Base-by-base conservation (phyloP, 2,329 filamentous ascomycete genomes). In the Trichoderma harzianum region DNA sequence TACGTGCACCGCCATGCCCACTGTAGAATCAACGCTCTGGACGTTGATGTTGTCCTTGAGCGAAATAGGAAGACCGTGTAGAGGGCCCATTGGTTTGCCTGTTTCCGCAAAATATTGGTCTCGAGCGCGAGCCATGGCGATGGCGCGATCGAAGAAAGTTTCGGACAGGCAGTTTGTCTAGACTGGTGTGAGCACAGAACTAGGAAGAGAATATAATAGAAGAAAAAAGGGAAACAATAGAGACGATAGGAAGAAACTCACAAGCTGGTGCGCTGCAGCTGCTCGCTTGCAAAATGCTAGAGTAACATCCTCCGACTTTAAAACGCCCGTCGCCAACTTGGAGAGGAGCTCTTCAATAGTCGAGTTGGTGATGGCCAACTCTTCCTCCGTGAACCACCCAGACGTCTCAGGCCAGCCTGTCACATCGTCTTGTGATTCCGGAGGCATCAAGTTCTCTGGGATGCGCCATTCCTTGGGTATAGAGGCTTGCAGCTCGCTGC, bases 31-130 rank as follows among this genome's bases (percentile, higher is more conserved):
- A 14, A 89, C 83, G 7, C 89, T 89, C 2, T 79, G 78, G 16
- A 92, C 81, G 72, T 92, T 86, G 83, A 93, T 91, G 76, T 91
- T 90, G 80, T 93, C 91, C 76, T 94, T 94, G 61, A 94, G 84
- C 0, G 90, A 89, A 34, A 91, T 80, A 3, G 89, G 89, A 1
- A 91, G 82, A 72, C 78, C 92, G 78, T 93, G 91, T 1, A 94
- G 84, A 2, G 91, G 90, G 0, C 92, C 92, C 0, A 83, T 26
- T 0, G 83, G 79, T 47, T 86, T 80, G 11, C 86, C 84, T 1
- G 84, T 85, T 36, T 76, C 75, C n/a, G 80, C 79, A 1, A 88
- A 74, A 72, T 88, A 79, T n/a, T 82, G 80, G 75, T 91, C 89
- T 1, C 86, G 80, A 3, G 79, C 75, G 43, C 78, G 78, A 0